These are phyloP conservation scores for Candida adriatica DNA, from an alignment of 805 yeast genomes.

Conservation along the genomic window DNA sequence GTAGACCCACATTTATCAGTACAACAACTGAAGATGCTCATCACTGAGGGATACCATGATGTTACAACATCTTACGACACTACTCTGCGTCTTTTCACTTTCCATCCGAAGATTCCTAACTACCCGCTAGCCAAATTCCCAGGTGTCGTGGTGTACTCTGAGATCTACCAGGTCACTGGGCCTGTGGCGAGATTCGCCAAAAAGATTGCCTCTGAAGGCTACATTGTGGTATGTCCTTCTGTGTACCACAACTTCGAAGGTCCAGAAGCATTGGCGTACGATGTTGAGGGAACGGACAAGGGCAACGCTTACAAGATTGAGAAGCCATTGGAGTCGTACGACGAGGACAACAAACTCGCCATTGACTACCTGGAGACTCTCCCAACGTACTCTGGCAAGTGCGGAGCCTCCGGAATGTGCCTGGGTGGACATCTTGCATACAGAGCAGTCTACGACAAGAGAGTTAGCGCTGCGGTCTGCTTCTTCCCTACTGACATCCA, in stretches of 20 bases:
- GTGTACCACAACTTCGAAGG: constrained; percentile 69
- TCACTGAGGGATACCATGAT: constrained; percentile 59
- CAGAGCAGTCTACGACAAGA: constrained; percentile 58
- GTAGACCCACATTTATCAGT: neutral
- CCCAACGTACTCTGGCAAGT: constrained; percentile 60
- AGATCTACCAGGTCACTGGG: constrained; percentile 77
- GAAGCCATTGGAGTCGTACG: constrained; percentile 66
- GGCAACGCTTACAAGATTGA: constrained; percentile 63
- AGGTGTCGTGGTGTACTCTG: constrained; percentile 72
- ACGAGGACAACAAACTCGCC: constrained; percentile 61
- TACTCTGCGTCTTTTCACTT: constrained; percentile 57
- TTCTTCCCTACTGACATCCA: constrained; percentile 82
- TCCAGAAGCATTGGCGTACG: constrained; percentile 61
- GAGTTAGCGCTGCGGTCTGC: constrained; percentile 63
- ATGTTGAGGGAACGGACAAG: constrained; percentile 64
- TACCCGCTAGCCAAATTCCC: constrained; percentile 79
- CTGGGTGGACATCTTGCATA: constrained; percentile 79
- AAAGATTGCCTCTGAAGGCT: constrained; percentile 74
- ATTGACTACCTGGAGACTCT: constrained; percentile 54
- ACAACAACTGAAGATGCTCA: constrained; percentile 46
- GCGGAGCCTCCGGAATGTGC: constrained; percentile 86
- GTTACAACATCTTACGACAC: constrained; percentile 61
- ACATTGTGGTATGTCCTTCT: constrained; percentile 72
- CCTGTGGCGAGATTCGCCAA: constrained; percentile 76
- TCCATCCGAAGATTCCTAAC: constrained; percentile 60